phyloP scores from a whole-genome alignment of 1,284 basidiomycete genomes.

The Quambalaria eucalypti region DNA sequence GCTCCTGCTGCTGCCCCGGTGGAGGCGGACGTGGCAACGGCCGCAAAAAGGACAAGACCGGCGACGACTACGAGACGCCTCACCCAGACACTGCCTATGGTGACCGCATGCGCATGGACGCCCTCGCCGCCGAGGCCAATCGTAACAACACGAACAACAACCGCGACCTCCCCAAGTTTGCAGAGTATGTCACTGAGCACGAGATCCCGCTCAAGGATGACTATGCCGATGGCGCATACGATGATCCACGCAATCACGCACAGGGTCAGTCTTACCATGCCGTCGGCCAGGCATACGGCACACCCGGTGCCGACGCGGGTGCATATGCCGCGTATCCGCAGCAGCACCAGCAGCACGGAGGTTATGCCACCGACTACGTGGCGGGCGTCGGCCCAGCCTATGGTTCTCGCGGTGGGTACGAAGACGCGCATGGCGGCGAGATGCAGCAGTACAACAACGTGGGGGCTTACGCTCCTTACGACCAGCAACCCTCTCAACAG shows the following conservation, averaged over 20 bases:
- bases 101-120: slow-evolving; percentile 40
- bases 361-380: slow-evolving; percentile 5
- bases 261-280: neutral
- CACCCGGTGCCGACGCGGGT: neutral
- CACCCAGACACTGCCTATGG: slow-evolving; percentile 10
- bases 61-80: slow-evolving; percentile 16
- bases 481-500: no score
- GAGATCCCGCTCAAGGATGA: slow-evolving; percentile 33
- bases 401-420: slow-evolving; percentile 3
- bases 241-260: slow-evolving; percentile 5
- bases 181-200: slow-evolving; percentile 37
- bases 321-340: no score
- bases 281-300: neutral
- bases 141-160: slow-evolving; percentile 6
- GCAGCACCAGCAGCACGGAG: no score
- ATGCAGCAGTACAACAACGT: slow-evolving; percentile 12
- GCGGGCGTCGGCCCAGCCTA: slow-evolving; percentile 30
- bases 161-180: slow-evolving; percentile 39
- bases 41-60: slow-evolving; percentile 19
- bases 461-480: no score
- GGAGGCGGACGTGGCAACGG: slow-evolving; percentile 14
- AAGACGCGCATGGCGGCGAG: slow-evolving; percentile 2
- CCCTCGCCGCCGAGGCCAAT: slow-evolving; percentile 26
- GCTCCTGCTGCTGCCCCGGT: slow-evolving; percentile 26
- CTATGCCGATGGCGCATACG: slow-evolving; percentile 23